Evolutionary conservation across 352 stramenopile genomes (phyloP).

Genomic region (Globisporangium perplexum): DNA sequence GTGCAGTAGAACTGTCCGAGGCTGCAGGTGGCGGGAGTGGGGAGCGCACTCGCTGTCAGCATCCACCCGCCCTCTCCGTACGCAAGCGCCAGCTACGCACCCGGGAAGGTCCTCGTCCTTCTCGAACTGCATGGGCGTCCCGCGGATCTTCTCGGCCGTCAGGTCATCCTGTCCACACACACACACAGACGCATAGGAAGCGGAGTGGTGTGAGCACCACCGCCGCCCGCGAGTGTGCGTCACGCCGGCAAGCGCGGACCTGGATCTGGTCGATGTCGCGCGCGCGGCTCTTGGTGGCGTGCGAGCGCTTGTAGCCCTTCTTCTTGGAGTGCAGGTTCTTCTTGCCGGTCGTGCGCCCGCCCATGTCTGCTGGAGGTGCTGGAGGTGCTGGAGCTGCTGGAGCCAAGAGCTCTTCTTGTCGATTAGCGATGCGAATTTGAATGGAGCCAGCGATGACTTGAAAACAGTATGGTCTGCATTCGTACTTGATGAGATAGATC

Average conservation of each 20-base stretch:
- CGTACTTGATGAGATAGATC: no score
- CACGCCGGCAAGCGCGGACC: no score
- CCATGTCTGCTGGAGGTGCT: conserved; percentile 27
- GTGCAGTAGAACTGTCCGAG: conserved; percentile 87
- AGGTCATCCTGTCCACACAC: conserved; percentile 85
- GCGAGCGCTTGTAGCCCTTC: conserved; percentile 82
- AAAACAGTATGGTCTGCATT: no score
- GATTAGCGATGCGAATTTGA: no score
- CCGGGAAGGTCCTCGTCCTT: conserved; percentile 82
- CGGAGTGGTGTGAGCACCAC: no score
- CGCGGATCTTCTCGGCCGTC: conserved; percentile 45
- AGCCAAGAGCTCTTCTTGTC: not conserved
- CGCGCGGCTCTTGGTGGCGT: conserved; percentile 74
- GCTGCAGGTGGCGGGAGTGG: no score
- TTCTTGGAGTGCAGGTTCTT: conserved; percentile 77
- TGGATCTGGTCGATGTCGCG: conserved; percentile 87
- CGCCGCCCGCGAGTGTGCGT: no score
- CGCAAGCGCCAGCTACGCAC: no score
- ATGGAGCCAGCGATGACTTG: no score
- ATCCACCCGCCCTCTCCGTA: not conserved
- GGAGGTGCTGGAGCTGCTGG: conserved; percentile 9
- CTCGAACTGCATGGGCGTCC: conserved; percentile 62
- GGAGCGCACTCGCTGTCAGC: not conserved
- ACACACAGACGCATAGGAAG: not conserved
- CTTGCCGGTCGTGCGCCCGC: conserved; percentile 45